Conservation (phyloP, 306 rosid species). For the Arachis hypogaea region DNA sequence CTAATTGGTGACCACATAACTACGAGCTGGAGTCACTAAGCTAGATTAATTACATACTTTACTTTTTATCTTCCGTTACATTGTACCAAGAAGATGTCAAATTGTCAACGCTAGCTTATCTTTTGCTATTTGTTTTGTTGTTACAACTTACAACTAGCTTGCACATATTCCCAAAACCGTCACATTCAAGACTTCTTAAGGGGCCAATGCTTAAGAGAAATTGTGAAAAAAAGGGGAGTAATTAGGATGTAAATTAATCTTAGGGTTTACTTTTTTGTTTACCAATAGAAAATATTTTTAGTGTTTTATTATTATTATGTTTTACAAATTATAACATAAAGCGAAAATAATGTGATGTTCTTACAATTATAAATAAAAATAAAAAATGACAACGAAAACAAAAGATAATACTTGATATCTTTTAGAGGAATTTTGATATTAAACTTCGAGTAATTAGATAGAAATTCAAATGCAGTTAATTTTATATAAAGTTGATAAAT, state of each 20-base stretch:
- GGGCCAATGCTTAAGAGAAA: background rate
- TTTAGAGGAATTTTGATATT: too few species aligned
- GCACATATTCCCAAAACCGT: conserved; percentile 20
- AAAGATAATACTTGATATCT: too few species aligned
- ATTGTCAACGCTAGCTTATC: conserved; percentile 36
- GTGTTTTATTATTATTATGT: too few species aligned
- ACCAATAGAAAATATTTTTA: too few species aligned
- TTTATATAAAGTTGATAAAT: too few species aligned
- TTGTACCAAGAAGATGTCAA: conserved; percentile 30
- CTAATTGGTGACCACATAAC: conserved; percentile 37
- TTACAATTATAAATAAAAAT: too few species aligned
- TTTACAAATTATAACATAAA: too few species aligned
- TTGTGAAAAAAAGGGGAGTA: background rate
- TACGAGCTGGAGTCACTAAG: conserved; percentile 33
- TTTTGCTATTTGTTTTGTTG: conserved; percentile 36
- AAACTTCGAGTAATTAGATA: too few species aligned
- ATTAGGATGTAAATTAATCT: background rate
- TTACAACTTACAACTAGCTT: conserved; percentile 33
- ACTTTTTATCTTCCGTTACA: conserved; percentile 4
- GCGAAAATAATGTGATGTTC: too few species aligned
- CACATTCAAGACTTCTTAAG: conserved; percentile 1
- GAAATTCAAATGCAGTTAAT: too few species aligned
- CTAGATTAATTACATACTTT: background rate
- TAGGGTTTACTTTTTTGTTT: background rate
- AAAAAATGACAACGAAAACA: too few species aligned